Percentiles rank a stretch among this genome's conserved stretches.
phyloP scores from a whole-genome alignment of 805 yeast species.

The Wickerhamomyces chambardii region DNA sequence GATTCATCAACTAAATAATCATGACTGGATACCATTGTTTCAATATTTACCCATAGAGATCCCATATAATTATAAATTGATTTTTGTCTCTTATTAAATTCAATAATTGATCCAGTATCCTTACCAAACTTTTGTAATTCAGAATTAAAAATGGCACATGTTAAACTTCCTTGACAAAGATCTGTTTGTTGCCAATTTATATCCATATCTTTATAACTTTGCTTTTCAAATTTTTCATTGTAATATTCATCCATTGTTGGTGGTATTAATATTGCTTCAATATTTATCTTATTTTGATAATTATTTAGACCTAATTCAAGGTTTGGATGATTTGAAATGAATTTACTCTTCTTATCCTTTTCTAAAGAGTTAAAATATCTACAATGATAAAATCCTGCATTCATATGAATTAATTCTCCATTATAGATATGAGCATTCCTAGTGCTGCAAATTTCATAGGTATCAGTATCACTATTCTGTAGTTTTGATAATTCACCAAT shows the following conservation, averaged over 20 bases:
- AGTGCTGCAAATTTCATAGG: conserved; percentile 38
- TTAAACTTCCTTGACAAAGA: conserved; percentile 23
- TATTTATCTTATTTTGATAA: conserved; percentile 26
- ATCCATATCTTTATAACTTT: conserved; percentile 26
- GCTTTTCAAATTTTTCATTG: conserved; percentile 9
- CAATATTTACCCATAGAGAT: background rate
- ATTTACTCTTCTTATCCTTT: conserved; percentile 1
- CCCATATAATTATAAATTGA: too few relatives aligned
- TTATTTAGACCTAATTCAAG: conserved; percentile 6
- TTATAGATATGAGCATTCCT: conserved; percentile 46
- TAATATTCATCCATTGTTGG: conserved; percentile 28
- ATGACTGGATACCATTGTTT: background rate
- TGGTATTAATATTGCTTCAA: conserved; percentile 40
- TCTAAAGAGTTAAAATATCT: background rate
- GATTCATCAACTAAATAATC: background rate
- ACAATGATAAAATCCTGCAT: conserved; percentile 47
- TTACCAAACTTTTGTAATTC: too few relatives aligned
- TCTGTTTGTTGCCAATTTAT: conserved; percentile 38
- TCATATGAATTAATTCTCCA: conserved; percentile 42
- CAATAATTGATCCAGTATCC: background rate
- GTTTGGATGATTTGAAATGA: conserved; percentile 14
- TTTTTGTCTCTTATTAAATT: too few relatives aligned
- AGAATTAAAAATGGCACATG: background rate
- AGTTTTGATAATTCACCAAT: conserved; percentile 5
- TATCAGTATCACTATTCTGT: background rate